Base-by-base conservation (phyloP, 805 yeast species). In the Schizosaccharomyces lindneri region DNA sequence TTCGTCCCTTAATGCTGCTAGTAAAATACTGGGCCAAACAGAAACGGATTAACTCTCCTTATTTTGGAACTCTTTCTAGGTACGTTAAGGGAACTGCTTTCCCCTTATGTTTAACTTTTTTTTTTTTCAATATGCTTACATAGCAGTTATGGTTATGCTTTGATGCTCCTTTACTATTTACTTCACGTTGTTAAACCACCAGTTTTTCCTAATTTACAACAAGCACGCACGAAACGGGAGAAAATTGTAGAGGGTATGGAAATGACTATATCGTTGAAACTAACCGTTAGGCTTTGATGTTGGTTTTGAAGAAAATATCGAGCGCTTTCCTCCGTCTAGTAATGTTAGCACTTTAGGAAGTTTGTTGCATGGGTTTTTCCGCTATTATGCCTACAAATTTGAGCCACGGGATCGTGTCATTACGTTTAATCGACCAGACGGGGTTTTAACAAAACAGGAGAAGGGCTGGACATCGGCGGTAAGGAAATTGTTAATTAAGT, bases 391-490 rank as follows among this genome's bases (percentile, higher is more conserved):
- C 11, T 31, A 57, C 29, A 27, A 59, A n/a, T 59, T 59, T 32
- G 55, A 43, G 7, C 43, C 21, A 21, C 29, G 61, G 39, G 55
- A 59, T 7, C 17, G 17, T 3, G 61, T 59, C 4, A 29, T 59
- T 21, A 39, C 51, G 13, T 36, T 59, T n/a, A n/a, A 55, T 29
- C 15, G 31, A 11, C 61, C 15, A n/a, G 61, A 48, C 27, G 61
- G 61, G 32, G 36, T 43, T n/a, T 17, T 59, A 19, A 59, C 27
- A 27, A 59, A 59, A 29, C 31, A 19, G 17, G 55, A 43, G n/a
- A 59, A 59, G 36, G 61, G 55, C 27, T 59, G 61, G 61, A 43
- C 55, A 15, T 43, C 27, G 55, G 61, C 61, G n/a, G 41, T 36
- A 36, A 36, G 41, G 4, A 36, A 36, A 7, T 15, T 13, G 4